Evolutionary conservation across 2,329 filamentous ascomycete species (phyloP).

Genomic region (Fusarium nelsonii): DNA sequence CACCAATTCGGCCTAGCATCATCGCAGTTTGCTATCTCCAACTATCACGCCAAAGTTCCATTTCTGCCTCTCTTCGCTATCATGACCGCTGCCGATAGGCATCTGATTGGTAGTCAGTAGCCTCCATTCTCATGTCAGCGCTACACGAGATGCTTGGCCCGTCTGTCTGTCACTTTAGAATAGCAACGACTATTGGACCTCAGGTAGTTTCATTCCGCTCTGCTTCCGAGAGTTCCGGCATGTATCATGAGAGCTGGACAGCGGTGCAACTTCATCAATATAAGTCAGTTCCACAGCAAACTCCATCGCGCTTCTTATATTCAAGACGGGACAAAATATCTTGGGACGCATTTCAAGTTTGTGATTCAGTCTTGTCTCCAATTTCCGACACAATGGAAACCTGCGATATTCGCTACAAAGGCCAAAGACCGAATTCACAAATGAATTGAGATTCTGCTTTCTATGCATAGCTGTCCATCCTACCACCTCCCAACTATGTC

Average conservation of each 20-base stretch:
- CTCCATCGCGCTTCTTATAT: no score
- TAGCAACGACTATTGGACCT: not conserved
- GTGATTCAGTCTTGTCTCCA: not conserved
- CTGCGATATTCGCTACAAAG: not conserved
- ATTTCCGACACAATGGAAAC: no score
- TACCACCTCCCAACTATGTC: constrained; percentile 5
- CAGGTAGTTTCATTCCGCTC: no score
- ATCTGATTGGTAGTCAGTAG: not conserved
- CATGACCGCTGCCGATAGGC: not conserved
- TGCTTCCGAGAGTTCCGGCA: no score
- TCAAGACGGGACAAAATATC: not conserved
- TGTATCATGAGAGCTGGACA: not conserved
- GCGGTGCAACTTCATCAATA: not conserved
- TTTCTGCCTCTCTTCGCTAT: no score
- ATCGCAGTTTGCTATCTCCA: not conserved
- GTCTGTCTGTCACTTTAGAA: not conserved
- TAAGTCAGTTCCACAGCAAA: not conserved
- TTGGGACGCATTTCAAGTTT: not conserved
- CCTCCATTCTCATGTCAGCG: not conserved
- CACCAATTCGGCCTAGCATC: no score
- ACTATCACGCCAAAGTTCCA: not conserved
- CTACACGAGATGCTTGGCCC: not conserved
- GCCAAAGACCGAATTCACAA: not conserved
- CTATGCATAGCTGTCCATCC: constrained; percentile 27
- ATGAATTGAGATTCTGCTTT: constrained; percentile 27